phyloP scores from a whole-genome alignment of 2,329 filamentous ascomycete species.

The Trichophyton simii region DNA sequence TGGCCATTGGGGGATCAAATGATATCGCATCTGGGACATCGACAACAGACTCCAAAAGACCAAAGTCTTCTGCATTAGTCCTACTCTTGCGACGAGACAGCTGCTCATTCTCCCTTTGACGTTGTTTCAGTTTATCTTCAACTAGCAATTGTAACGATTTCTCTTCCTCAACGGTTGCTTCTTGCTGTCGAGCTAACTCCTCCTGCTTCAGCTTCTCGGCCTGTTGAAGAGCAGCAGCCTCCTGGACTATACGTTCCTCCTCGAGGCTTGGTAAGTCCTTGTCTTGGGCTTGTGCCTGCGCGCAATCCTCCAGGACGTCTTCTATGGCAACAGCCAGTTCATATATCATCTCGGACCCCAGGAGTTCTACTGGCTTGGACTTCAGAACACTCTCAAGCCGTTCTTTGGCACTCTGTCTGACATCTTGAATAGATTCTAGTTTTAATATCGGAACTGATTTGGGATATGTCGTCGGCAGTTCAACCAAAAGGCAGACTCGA shows the following conservation, averaged over 20 bases:
- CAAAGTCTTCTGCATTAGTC: constrained; percentile 22
- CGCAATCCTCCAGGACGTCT: constrained; percentile 74
- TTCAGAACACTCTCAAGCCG: constrained; percentile 59
- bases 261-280: constrained; percentile 72
- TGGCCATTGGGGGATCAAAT: constrained; percentile 37
- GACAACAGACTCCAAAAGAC: constrained; percentile 20
- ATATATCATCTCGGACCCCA: constrained; percentile 54
- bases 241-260: constrained; percentile 74
- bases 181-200: constrained; percentile 31
- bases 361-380: constrained; percentile 52
- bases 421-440: constrained; percentile 49
- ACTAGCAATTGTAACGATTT: constrained; percentile 28
- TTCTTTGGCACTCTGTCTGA: constrained; percentile 59
- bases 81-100: constrained; percentile 29
- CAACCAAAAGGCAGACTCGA: constrained; percentile 59
- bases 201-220: constrained; percentile 41
- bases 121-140: constrained; percentile 28
- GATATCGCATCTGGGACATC: constrained; percentile 27
- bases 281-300: constrained; percentile 60
- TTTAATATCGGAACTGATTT: constrained; percentile 65
- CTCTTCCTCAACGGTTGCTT: constrained; percentile 30
- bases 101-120: constrained; percentile 27
- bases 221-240: constrained; percentile 48
- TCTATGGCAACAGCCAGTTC: constrained; percentile 48
- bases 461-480: constrained; percentile 81